Evolutionary conservation across 441 rosid genomes (phyloP), one percentile per base, ranked within the genome.

Genomic region (Aleurites moluccanus): DNA sequence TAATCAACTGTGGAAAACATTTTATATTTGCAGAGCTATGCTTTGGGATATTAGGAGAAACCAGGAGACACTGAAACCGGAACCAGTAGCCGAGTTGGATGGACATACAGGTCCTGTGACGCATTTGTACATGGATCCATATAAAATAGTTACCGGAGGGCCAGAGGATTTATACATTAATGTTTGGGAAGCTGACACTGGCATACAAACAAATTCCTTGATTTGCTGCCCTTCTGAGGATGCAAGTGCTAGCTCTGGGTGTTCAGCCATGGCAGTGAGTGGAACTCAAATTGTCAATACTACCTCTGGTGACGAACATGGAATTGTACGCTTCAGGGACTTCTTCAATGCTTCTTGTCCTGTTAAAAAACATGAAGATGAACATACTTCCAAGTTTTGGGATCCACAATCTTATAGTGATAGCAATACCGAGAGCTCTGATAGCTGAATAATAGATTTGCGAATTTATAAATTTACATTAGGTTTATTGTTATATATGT

Each of bases 141-240:
- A 85, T 80, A 91, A 88, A 79, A 84, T 91, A 71, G 92, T 88
- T 67, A 83, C 92, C 1, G 88, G 87, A 69, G 85, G 87, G 44
- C 81, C 49, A 3, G 64, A 79, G 21, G 89, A 87, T 81, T 27
- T 8, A 33, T 20, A 25, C 67, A 50, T 88, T 65, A 79, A 82
- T 60, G 77, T 82, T 66, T 91, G 96, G 96, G 91, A 89, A 64
- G 73, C 86, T n/a, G 85, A 78, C 72, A 80, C 88, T n/a, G 90
- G 90, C 28, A 55, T 20, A 30, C 78, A 64, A 71, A 75, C 82
- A n/a, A 91, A 85, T 57, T 85, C 92, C 63, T 75, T 91, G 66
- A 27, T 71, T 56, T 84, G 81, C 64, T 76, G 77, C 64, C 63
- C 45, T 49, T 35, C 74, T 0, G 83, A 80, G 71, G 85, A 61